Conservation (phyloP, 345 rosid genomes). For the Eucalyptus curtisii region DNA sequence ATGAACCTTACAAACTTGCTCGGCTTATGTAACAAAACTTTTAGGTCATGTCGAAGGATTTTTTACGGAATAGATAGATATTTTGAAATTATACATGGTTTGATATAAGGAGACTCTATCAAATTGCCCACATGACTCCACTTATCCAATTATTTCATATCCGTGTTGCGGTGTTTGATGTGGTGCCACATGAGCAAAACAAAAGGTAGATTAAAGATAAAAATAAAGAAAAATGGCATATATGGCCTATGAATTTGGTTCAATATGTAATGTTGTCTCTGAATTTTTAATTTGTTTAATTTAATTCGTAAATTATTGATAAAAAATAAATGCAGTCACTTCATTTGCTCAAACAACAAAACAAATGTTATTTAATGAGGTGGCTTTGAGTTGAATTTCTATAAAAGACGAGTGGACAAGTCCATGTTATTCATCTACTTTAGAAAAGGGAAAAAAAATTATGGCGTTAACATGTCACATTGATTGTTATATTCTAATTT, state of each 20-base stretch:
- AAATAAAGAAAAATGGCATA: background rate
- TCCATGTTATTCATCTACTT: background rate
- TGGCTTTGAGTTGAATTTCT: background rate
- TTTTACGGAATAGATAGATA: background rate
- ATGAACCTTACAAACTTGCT: background rate
- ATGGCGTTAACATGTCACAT: rapidly evolving
- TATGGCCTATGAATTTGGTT: background rate
- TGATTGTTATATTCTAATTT: background rate
- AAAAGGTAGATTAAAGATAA: background rate
- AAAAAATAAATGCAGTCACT: background rate
- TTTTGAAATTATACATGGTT: background rate
- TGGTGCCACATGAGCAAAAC: background rate
- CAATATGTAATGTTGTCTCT: background rate
- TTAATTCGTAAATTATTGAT: rapidly evolving
- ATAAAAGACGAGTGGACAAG: background rate
- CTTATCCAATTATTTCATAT: background rate
- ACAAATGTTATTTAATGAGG: background rate
- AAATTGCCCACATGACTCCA: background rate
- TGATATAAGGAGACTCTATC: background rate
- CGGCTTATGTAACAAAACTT: background rate
- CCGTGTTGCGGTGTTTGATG: background rate
- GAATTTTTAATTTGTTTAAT: too few relatives aligned
- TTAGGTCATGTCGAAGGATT: background rate
- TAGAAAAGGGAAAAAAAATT: background rate
- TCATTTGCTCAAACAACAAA: background rate